Base-by-base conservation (phyloP, 345 rosid species). In the Pelargonium nanum region DNA sequence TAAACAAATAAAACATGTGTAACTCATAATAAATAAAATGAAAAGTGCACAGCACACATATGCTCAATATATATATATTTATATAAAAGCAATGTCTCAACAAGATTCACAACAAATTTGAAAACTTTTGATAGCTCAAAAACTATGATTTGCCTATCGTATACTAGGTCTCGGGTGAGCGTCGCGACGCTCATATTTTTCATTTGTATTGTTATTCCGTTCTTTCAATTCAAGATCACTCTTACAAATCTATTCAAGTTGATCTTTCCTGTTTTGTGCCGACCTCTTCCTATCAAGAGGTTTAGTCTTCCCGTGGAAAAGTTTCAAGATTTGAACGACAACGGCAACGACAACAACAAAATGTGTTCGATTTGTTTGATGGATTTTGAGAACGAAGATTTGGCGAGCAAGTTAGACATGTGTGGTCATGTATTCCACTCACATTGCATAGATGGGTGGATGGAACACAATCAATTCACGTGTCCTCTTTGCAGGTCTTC, bases 401-500 rank as follows among this genome's bases (percentile, higher is more conserved):
- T 19, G 5, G 88, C 79, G 65, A 83, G 83, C 68, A 71, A 74
- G 67, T 74, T 85, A 22, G 65, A 70, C 0, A 77, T 78, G 63
- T 85, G 97, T n/a, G 58, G 70, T n/a, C 95, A 85, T 56, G 71
- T 83, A 40, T 87, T 87, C 74, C 97, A 89, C 50, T 44, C 57
- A 55, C 65, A 74, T 19, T 89, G 95, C 78, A 81, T 85, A 10
- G 78, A 79, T 20, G 69, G 70, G 50, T 89, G 97, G 95, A 48
- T 81, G 4, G 79, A 83, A 6, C 73, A 73, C 25, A 72, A 67
- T 44, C 77, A 78, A 32, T 77, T 81, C 67, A 89, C 95, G 40
- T 87, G 97, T 68, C 95, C 97, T 16, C 88, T 89, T 40, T 87
- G 97, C 70, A 69, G 96, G 64, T 71, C 81, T 34, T 72, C 71